Conservation (phyloP, 202 grass and related monocot genomes). For the Miscanthus sacchariflorus region DNA sequence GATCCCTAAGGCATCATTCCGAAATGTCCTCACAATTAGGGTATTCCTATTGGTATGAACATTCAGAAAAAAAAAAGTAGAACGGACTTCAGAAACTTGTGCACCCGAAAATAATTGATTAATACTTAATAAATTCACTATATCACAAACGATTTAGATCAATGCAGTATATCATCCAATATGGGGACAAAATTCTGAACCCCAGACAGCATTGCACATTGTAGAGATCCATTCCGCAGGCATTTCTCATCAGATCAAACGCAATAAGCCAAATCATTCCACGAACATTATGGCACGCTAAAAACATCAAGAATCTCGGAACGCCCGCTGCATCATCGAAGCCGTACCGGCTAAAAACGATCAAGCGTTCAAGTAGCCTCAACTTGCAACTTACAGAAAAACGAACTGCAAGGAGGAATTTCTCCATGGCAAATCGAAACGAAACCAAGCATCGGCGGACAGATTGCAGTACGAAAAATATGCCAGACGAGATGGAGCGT, state of each 20-base stretch:
- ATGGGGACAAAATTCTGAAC: background rate
- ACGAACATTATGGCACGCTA: background rate
- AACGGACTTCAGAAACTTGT: background rate
- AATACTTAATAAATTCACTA: background rate
- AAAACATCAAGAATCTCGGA: background rate
- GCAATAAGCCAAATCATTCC: background rate
- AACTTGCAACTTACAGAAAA: conserved; percentile 17
- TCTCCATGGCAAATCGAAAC: background rate
- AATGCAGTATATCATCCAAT: conserved; percentile 9
- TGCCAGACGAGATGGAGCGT: background rate
- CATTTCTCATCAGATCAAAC: background rate
- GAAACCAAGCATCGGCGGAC: conserved; percentile 22
- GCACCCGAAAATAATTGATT: background rate
- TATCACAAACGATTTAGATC: conserved; percentile 14
- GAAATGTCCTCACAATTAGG: background rate
- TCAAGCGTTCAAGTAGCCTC: background rate
- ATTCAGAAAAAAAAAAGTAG: conserved; percentile 11
- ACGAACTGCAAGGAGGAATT: conserved; percentile 5
- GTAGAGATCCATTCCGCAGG: background rate
- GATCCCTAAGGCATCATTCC: conserved; percentile 10
- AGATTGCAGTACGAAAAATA: conserved; percentile 14
- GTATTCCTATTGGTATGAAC: conserved; percentile 14
- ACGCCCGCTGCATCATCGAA: background rate
- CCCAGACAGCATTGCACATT: background rate
- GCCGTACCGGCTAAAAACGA: background rate